phyloP scores from a whole-genome alignment of 495 filamentous ascomycete species.

The Neurospora sp. region DNA sequence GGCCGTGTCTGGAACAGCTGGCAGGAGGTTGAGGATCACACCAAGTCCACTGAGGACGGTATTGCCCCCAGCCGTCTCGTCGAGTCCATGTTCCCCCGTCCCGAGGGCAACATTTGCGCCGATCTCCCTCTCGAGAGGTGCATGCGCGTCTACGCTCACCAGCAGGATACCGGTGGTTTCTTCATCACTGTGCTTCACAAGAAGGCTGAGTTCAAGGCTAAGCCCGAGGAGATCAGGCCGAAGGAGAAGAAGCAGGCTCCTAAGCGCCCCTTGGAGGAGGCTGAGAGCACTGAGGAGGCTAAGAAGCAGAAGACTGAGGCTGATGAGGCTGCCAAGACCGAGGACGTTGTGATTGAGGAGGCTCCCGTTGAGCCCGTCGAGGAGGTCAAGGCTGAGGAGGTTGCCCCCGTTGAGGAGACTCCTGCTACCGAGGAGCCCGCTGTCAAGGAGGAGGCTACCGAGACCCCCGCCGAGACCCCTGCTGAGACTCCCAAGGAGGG shows the following conservation, averaged over 20 bases:
- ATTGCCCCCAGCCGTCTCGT: constrained; percentile 48
- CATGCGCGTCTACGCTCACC: constrained; percentile 87
- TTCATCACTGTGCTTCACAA: constrained; percentile 96
- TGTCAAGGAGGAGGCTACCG: constrained; percentile 4
- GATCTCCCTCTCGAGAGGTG: constrained; percentile 74
- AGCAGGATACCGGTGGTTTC: constrained; percentile 93
- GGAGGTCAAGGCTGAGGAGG: constrained; percentile 10
- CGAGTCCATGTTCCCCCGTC: constrained; percentile 68
- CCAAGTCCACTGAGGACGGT: constrained; percentile 44
- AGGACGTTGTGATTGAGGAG: constrained; percentile 12
- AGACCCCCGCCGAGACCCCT: constrained; percentile 11
- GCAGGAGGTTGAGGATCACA: constrained; percentile 61
- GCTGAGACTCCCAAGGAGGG: constrained; percentile 5
- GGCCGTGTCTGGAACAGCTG: constrained; percentile 65
- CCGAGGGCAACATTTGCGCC: constrained; percentile 43
- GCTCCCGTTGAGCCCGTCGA: constrained; percentile 13
- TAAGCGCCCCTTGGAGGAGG: constrained; percentile 20
- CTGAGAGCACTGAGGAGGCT: constrained; percentile 22
- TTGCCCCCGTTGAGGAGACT: neutral
- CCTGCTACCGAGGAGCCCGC: constrained; percentile 1
- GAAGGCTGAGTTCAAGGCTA: constrained; percentile 72
- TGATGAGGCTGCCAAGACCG: constrained; percentile 13
- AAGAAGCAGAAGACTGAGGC: constrained; percentile 31
- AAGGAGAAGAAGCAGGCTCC: constrained; percentile 34
- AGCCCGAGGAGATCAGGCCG: constrained; percentile 59